These are phyloP conservation scores for Tricholoma flavovirens DNA, from an alignment of 768 basidiomycete species.

Conservation along the genomic window DNA sequence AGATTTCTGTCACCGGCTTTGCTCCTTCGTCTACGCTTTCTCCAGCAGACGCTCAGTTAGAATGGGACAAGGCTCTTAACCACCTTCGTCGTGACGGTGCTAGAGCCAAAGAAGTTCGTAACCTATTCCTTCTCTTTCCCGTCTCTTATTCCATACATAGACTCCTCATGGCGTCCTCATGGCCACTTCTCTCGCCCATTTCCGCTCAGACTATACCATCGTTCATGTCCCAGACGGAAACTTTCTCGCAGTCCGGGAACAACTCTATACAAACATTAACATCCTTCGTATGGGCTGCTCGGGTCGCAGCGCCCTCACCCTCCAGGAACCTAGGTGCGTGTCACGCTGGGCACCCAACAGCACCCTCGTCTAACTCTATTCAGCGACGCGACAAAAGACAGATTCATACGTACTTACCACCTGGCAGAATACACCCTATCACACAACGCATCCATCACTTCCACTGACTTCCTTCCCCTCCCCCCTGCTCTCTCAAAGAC, in stretches of 20 bases:
- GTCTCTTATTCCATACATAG: constrained; percentile 21
- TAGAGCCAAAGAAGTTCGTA: constrained; percentile 56
- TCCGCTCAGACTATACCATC: constrained; percentile 83
- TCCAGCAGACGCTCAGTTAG: constrained; percentile 38
- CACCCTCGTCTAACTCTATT: constrained; percentile 1
- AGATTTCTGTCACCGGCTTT: constrained; percentile 61
- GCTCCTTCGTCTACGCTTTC: constrained; percentile 38
- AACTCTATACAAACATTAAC: constrained; percentile 77
- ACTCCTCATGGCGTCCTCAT: constrained; percentile 66
- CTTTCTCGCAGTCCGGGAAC: constrained; percentile 56
- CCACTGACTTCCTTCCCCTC: constrained; percentile 16
- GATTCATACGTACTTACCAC: constrained; percentile 68
- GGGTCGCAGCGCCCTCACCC: constrained; percentile 68
- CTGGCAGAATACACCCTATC: constrained; percentile 38
- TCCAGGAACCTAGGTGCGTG: constrained; percentile 66
- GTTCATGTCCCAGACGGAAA: constrained; percentile 71
- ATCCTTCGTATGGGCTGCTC: constrained; percentile 80
- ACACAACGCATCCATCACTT: constrained; percentile 16
- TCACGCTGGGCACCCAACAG: not conserved
- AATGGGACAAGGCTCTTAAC: constrained; percentile 59
- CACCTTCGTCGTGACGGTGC: constrained; percentile 65
- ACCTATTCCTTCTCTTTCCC: not conserved
- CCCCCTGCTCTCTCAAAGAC: constrained; percentile 12
- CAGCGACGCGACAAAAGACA: constrained; percentile 76
- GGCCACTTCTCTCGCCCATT: constrained; percentile 81